These are phyloP conservation scores for Meyerozyma sp. DNA, from an alignment of 1,139 yeast genomes.

Conservation along the genomic window DNA sequence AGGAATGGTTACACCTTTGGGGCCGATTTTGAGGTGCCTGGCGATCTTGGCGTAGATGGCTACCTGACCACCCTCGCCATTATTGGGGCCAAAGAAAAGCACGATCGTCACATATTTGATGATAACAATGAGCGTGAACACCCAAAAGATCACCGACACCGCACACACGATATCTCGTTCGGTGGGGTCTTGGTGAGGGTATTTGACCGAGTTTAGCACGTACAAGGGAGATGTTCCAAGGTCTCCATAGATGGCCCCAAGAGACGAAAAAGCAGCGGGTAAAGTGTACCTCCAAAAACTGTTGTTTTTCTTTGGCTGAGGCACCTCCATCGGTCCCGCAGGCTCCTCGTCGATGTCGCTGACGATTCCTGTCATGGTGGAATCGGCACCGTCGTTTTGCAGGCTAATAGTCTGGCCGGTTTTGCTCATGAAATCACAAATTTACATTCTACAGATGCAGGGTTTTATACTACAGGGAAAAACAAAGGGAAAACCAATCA, in stretches of 20 bases:
- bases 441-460: background rate
- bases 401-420: background rate
- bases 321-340: background rate
- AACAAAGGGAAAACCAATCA: background rate
- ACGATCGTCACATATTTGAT: slow-evolving; percentile 48
- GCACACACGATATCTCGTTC: slow-evolving; percentile 45
- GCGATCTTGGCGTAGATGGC: slow-evolving; percentile 57
- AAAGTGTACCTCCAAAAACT: slow-evolving; percentile 20
- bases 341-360: background rate
- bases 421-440: background rate
- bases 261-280: slow-evolving; percentile 28
- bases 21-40: slow-evolving; percentile 41
- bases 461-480: background rate
- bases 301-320: slow-evolving; percentile 6
- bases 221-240: slow-evolving; percentile 59
- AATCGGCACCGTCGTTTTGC: background rate
- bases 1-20: slow-evolving; percentile 40
- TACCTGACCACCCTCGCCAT: slow-evolving; percentile 59
- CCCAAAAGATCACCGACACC: slow-evolving; percentile 48
- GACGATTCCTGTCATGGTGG: background rate
- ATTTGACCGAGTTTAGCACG: slow-evolving; percentile 41
- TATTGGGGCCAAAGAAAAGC: slow-evolving; percentile 45
- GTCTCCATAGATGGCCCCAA: slow-evolving; percentile 61
- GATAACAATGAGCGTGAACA: slow-evolving; percentile 48
- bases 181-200: slow-evolving; percentile 23